Base-by-base conservation (phyloP, 768 basidiomycete species). In the Leccinum obscurum region DNA sequence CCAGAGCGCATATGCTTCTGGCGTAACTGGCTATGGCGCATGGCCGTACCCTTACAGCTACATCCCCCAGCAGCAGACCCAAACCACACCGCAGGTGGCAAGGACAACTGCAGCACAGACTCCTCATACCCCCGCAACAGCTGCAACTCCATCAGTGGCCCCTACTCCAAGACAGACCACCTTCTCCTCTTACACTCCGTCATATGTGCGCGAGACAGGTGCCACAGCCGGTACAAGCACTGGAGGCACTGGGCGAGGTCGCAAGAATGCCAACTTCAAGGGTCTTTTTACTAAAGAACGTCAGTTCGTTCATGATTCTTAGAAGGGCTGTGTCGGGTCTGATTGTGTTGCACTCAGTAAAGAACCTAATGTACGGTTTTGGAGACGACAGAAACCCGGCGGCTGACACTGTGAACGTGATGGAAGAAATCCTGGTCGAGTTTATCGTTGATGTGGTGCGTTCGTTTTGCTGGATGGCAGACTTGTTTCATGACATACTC, bases 361-460 rank as follows among this genome's bases (percentile, higher is more conserved):
- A 88, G 66, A 90, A 82, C 62, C 77, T 95, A 54, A 93, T 94
- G 93, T 95, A 93, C 69, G 93, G 92, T 30, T 97, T 96, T 74
- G 94, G 94, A 11, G 94, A 97, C 71, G 93, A 93, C 70, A 81
- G 89, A 15, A 90, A 92, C 65, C 92, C 93, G 1, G 88, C 92
- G 3, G 89, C 84, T 41, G 94, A 97, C 66, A 90, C 91, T 0
- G 90, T 95, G 28, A 88, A 85, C 64, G 90, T 95, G 41, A 91
- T 96, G 92, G 93, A 96, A 70, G 93, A 96, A 70, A 93, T 96
- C 56, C 77, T 96, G 54, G 84, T 94, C 48, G 93, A 95, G 72
- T 95, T 92, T 64, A 92, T 97, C 65, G 85, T 87, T 34, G 94
- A 97, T 67, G 83, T 96, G 11, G 94, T 96, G 70, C 63, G 93